A percentile compares a stretch with the other conserved stretches of the same genome.
phyloP scores from a whole-genome alignment of 768 basidiomycete species.

The Leccinum incarnatum region DNA sequence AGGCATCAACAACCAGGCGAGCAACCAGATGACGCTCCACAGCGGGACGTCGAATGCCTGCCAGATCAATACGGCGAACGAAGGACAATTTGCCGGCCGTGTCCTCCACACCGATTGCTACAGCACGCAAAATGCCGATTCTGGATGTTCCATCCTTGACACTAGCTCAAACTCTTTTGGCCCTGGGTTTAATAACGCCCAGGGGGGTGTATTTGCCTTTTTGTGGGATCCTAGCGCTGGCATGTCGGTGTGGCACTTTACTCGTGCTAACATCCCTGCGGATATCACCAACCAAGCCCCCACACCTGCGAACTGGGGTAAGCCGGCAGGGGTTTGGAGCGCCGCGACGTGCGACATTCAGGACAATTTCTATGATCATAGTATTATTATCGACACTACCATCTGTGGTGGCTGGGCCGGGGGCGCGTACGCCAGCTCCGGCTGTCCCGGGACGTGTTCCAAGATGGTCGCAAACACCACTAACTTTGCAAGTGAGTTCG shows the following conservation, averaged over 20 bases:
- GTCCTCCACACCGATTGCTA: slow-evolving; percentile 34
- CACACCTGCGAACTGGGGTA: slow-evolving; percentile 47
- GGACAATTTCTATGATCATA: slow-evolving; percentile 49
- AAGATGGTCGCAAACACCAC: slow-evolving; percentile 48
- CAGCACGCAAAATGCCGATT: slow-evolving; percentile 39
- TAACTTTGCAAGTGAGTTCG: slow-evolving; percentile 48
- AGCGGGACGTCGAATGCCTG: slow-evolving; percentile 41
- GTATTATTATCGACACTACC: slow-evolving; percentile 40
- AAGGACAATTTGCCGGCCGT: slow-evolving; percentile 25
- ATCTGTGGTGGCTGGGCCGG: slow-evolving; percentile 33
- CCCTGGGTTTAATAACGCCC: slow-evolving; percentile 27
- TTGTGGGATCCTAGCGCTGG: slow-evolving; percentile 46
- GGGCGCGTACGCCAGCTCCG: slow-evolving; percentile 19
- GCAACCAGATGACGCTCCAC: slow-evolving; percentile 69
- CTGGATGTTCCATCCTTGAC: slow-evolving; percentile 50
- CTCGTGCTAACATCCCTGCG: slow-evolving; percentile 45
- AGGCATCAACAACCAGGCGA: slow-evolving; percentile 55
- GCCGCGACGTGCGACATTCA: slow-evolving; percentile 45
- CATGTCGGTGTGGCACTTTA: slow-evolving; percentile 56
- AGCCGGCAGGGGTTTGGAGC: slow-evolving; percentile 51
- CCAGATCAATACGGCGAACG: slow-evolving; percentile 17
- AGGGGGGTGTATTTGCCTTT: slow-evolving; percentile 57
- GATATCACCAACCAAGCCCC: slow-evolving; percentile 46
- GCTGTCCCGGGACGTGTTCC: slow-evolving; percentile 44
- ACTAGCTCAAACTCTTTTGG: slow-evolving; percentile 40